Evolutionary conservation across 257 asterid genomes (phyloP).

Genomic region (Solanum lignicaule): DNA sequence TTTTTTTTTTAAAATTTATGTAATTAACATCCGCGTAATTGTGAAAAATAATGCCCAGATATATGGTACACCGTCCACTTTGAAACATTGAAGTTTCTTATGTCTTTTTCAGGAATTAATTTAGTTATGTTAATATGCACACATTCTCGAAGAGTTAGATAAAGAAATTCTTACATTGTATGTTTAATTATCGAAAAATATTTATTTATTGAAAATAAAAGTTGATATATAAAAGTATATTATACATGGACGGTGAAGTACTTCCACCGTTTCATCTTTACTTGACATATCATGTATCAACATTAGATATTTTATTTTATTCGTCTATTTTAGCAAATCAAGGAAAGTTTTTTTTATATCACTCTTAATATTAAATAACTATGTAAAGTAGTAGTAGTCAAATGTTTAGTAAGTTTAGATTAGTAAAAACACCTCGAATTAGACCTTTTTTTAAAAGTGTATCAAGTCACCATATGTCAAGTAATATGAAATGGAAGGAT

Average conservation of each 20-base stretch:
- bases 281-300: neutral
- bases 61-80: neutral
- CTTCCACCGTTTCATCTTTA: too few species aligned
- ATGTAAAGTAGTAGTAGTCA: neutral
- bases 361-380: neutral
- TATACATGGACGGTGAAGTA: neutral
- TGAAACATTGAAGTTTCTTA: neutral
- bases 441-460: too few species aligned
- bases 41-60: neutral
- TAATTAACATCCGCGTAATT: neutral
- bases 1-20: neutral
- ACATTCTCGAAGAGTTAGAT: neutral
- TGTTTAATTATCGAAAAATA: neutral
- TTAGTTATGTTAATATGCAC: neutral
- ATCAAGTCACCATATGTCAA: neutral
- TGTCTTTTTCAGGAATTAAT: neutral
- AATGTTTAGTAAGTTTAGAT: too few species aligned
- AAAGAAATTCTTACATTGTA: neutral
- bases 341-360: neutral
- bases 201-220: too few species aligned
- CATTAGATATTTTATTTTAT: too few species aligned
- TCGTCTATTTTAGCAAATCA: too few species aligned
- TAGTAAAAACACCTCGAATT: too few species aligned
- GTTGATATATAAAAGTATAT: too few species aligned
- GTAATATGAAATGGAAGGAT: accelerated